Evolutionary conservation across 2,329 filamentous ascomycete species (phyloP).

Genomic region (Aspergillus brunneoviolaceus): DNA sequence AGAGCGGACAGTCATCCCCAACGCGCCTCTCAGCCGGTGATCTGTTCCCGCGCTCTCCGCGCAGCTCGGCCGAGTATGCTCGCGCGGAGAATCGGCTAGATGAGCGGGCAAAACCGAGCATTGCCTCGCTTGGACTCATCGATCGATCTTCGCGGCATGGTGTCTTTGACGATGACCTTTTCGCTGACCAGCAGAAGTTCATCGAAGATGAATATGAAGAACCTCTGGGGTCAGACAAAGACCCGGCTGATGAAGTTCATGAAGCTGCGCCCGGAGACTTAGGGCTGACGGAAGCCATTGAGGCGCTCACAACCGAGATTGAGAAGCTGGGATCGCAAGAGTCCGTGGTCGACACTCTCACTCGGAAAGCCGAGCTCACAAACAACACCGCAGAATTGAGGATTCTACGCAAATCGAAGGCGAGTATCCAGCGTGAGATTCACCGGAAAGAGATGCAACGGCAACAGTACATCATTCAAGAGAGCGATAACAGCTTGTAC

Average conservation of each 20-base stretch:
- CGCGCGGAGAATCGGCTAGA: conserved; percentile 44
- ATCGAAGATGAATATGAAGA: conserved; percentile 84
- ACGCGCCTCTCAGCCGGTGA: conserved; percentile 53
- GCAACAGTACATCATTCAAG: conserved; percentile 95
- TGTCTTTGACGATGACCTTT: conserved; percentile 94
- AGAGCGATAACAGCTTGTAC: conserved; percentile 95
- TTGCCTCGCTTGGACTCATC: conserved; percentile 87
- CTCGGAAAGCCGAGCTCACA: conserved; percentile 90
- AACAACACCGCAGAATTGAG: conserved; percentile 93
- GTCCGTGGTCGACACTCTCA: conserved; percentile 85
- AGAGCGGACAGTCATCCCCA: conserved; percentile 34
- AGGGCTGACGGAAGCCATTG: conserved; percentile 88
- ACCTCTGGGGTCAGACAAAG: conserved; percentile 58
- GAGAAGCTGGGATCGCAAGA: conserved; percentile 86
- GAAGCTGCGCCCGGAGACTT: conserved; percentile 93
- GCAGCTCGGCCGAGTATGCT: conserved; percentile 61
- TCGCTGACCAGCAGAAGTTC: conserved; percentile 78
- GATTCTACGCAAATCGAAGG: conserved; percentile 89
- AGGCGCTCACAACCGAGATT: conserved; percentile 82
- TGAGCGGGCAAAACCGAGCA: conserved; percentile 71
- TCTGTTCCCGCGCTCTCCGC: conserved; percentile 54
- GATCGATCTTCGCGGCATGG: conserved; percentile 83
- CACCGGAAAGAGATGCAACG: conserved; percentile 91
- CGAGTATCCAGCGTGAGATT: conserved; percentile 88
- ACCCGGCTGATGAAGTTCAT: conserved; percentile 79